Percentiles rank a stretch among this genome's conserved stretches.
Evolutionary conservation across 2,329 filamentous ascomycete genomes (phyloP).

Genomic region (Tympanopsis confertula): DNA sequence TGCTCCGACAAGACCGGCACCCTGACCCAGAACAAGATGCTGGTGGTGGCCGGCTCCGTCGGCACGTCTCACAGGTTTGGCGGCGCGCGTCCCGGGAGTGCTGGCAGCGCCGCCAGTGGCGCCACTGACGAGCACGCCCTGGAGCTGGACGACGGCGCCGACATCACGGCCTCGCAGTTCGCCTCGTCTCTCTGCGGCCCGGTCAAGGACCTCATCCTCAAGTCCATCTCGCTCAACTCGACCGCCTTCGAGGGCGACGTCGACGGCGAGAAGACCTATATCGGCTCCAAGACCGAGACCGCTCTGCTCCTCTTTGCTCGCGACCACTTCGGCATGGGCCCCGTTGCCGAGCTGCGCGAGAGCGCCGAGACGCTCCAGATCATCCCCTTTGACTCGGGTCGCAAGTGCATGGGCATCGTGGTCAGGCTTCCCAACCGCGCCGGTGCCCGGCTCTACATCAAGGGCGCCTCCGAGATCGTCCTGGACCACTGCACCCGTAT

Average conservation of each 20-base stretch:
- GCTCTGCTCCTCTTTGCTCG: constrained; percentile 60
- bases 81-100: constrained; percentile 14
- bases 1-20: constrained; percentile 61
- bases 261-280: constrained; percentile 54
- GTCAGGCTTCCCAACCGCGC: constrained; percentile 35
- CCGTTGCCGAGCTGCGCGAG: constrained; percentile 51
- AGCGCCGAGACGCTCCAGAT: constrained; percentile 46
- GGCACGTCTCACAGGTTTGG: constrained; percentile 45
- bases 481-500: constrained; percentile 40
- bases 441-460: constrained; percentile 43
- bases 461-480: constrained; percentile 56
- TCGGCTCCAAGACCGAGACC: constrained; percentile 70
- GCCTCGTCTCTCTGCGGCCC: constrained; percentile 30
- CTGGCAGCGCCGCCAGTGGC: constrained; percentile 6
- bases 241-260: constrained; percentile 68
- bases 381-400: constrained; percentile 64
- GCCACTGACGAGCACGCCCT: constrained; percentile 10
- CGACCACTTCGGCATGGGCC: constrained; percentile 55
- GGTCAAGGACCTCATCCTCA: constrained; percentile 39
- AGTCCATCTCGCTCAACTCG: constrained; percentile 55
- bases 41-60: constrained; percentile 48
- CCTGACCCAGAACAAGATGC: constrained; percentile 59
- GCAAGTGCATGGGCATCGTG: constrained; percentile 61
- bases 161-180: constrained; percentile 33
- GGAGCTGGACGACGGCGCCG: constrained; percentile 16